These are phyloP conservation scores for Penicillium odoratum DNA, from an alignment of 495 filamentous ascomycete genomes.

Conservation along the genomic window DNA sequence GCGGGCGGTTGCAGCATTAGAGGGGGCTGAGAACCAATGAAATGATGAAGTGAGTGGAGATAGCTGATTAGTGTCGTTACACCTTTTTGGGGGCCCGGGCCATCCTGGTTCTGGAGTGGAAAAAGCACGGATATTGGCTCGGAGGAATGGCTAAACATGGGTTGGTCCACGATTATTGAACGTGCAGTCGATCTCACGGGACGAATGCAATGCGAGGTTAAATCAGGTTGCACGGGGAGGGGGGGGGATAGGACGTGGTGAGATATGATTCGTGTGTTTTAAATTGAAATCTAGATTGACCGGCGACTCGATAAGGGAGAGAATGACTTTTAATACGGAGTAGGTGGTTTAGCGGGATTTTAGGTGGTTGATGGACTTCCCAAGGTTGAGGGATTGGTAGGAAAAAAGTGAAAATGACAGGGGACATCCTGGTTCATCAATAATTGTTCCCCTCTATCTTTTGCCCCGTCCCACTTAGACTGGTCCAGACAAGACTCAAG, in stretches of 20 bases:
- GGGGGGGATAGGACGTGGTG: constrained; percentile 15
- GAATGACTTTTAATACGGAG: background rate
- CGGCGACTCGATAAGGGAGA: background rate
- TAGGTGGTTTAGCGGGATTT: too few relatives aligned
- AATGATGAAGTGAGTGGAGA: background rate
- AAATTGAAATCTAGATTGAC: background rate
- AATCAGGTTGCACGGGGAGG: constrained; percentile 27
- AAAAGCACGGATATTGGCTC: background rate
- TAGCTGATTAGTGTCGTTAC: constrained; percentile 19
- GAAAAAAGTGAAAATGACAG: background rate
- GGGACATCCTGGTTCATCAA: constrained; percentile 11
- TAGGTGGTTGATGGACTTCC: too few relatives aligned
- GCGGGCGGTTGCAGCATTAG: constrained; percentile 26
- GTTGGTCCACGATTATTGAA: constrained; percentile 21
- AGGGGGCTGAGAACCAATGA: background rate
- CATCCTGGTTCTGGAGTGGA: constrained; percentile 11
- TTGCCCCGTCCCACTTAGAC: constrained; percentile 1
- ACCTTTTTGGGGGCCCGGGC: constrained; percentile 23
- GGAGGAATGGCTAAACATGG: constrained; percentile 14
- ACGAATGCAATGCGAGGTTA: constrained; percentile 40
- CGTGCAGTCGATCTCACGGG: constrained; percentile 38
- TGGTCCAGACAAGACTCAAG: background rate
- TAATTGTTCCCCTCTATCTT: too few relatives aligned
- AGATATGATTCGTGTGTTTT: constrained; percentile 14
- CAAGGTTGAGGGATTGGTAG: too few relatives aligned